phyloP scores from a whole-genome alignment of 192 early-diverging fungal genomes.

The Coemansia sp. region DNA sequence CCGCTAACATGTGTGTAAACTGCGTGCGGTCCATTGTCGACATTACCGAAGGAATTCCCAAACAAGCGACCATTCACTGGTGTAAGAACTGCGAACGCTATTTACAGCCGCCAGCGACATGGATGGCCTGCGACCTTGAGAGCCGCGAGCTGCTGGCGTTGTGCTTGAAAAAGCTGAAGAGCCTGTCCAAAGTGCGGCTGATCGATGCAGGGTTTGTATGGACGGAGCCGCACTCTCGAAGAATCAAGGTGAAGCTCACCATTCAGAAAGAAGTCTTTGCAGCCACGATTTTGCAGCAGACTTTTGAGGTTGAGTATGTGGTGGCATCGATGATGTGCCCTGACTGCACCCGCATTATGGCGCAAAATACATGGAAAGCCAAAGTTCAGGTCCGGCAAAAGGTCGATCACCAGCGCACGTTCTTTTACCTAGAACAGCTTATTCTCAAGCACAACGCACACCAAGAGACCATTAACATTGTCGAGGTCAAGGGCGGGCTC shows the following conservation, averaged over 20 bases:
- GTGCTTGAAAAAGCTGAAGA: slow-evolving; percentile 89
- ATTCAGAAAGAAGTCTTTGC: slow-evolving; percentile 99
- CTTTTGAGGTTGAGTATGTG: slow-evolving; percentile 93
- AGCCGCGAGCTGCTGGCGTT: slow-evolving; percentile 86
- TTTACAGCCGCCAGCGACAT: slow-evolving; percentile 87
- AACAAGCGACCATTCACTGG: slow-evolving; percentile 93
- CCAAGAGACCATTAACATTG: slow-evolving; percentile 97
- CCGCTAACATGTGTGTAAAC: slow-evolving; percentile 97
- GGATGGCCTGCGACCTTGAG: slow-evolving; percentile 87
- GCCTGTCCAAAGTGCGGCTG: slow-evolving; percentile 87
- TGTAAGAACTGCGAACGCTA: slow-evolving; percentile 97
- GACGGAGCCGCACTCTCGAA: slow-evolving; percentile 90
- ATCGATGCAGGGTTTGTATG: slow-evolving; percentile 98
- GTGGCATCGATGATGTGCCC: slow-evolving; percentile 92
- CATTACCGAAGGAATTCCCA: slow-evolving; percentile 98
- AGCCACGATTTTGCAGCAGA: slow-evolving; percentile 91
- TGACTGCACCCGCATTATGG: slow-evolving; percentile 91
- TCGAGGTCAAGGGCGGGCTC: slow-evolving; percentile 91
- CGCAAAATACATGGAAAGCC: slow-evolving; percentile 98
- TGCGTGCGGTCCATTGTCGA: slow-evolving; percentile 96
- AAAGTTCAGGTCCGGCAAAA: slow-evolving; percentile 98
- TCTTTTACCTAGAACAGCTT: slow-evolving; percentile 96
- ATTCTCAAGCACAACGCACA: slow-evolving; percentile 97
- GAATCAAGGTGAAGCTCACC: slow-evolving; percentile 96
- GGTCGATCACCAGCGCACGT: slow-evolving; percentile 96